These are phyloP conservation scores for Saccharata proteae DNA, from an alignment of 2,329 filamentous ascomycete genomes.

Conservation along the genomic window DNA sequence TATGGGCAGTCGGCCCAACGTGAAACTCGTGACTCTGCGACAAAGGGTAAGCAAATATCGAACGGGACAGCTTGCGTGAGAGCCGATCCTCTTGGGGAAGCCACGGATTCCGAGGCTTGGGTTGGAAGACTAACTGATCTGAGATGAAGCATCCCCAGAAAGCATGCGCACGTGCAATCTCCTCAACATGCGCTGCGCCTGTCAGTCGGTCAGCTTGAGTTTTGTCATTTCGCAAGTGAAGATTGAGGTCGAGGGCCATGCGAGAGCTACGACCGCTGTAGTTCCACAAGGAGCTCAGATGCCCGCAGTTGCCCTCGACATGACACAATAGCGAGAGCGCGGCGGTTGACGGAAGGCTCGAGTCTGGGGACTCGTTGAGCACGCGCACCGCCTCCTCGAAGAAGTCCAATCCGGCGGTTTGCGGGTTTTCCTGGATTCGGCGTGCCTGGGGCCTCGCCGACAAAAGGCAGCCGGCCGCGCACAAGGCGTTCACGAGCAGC, in stretches of 20 bases:
- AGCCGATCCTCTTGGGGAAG: too few relatives aligned
- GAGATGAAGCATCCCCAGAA: slow-evolving; percentile 13
- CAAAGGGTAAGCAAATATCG: background rate
- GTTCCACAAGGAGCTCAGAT: slow-evolving; percentile 10
- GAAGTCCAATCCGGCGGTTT: slow-evolving; percentile 10
- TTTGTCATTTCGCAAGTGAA: slow-evolving; percentile 9
- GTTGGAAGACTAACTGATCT: slow-evolving; percentile 11
- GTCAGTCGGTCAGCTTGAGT: background rate
- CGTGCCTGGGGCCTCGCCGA: slow-evolving; percentile 7
- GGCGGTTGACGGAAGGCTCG: slow-evolving; percentile 10
- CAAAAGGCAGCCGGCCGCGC: slow-evolving; percentile 11
- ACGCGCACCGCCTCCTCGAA: slow-evolving; percentile 10
- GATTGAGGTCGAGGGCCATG: slow-evolving; percentile 11
- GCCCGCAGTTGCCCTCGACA: slow-evolving; percentile 10
- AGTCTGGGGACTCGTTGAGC: slow-evolving; percentile 6
- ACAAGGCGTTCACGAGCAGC: slow-evolving; percentile 12
- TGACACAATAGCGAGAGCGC: slow-evolving; percentile 12
- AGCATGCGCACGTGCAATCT: slow-evolving; percentile 9
- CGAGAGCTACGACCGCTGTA: slow-evolving; percentile 10
- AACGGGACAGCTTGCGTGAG: background rate
- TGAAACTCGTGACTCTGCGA: slow-evolving; percentile 12
- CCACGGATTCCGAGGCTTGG: too few relatives aligned
- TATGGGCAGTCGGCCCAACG: slow-evolving; percentile 11
- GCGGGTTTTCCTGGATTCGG: slow-evolving; percentile 7
- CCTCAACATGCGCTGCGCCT: slow-evolving; percentile 1